Evolutionary conservation across 2,329 filamentous ascomycete genomes (phyloP), one percentile per base, ranked within the genome.

Genomic region (Fusarium nodosum): DNA sequence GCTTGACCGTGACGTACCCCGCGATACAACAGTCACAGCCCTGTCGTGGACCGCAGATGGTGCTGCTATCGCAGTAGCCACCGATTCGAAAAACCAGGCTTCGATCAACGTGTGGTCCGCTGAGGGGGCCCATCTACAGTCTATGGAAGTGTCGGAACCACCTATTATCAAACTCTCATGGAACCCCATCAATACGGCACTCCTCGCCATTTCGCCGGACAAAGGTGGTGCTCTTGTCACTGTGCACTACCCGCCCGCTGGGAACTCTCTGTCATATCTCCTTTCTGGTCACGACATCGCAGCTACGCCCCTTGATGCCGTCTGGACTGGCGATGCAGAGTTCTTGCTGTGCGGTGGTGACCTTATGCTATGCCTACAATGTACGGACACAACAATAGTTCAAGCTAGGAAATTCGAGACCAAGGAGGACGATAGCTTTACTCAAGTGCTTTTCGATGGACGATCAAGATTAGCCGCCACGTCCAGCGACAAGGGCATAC

Each of bases 41-140:
- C 81, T 91, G 75, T 83, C 88, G 46, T 90, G 88, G 88, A 86
- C 86, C 33, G 83, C 81, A 38, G 83, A 87, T 68, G 88, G 88
- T 28, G 79, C 80, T 4, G 79, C 82, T 33, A 84, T 91, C 69
- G 88, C 88, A 10, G 77, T 90, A 12, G 87, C 88, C 30, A 86
- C 85, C 18, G 87, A 90, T 56, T 81, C 83, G 6, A 85, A 82
- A 22, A 83, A 81, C 38, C 71, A 77, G 39, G 85, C 85, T 48
- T 83, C 85, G 4, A 83, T 90, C 24, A 85, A 84, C 60, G 82
- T 90, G 20, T 89, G 86, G 84, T 81, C 82, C 11, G 79, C 80
- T 3, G 85, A 88, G 61, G 88, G 88, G 20, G 80, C 79, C 28
- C 80, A 82, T 53, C 71, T 87, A 26, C 82, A 87, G 50, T 81